Evolutionary conservation across 805 yeast species (phyloP).

Genomic region (Saturnispora ahearnii): DNA sequence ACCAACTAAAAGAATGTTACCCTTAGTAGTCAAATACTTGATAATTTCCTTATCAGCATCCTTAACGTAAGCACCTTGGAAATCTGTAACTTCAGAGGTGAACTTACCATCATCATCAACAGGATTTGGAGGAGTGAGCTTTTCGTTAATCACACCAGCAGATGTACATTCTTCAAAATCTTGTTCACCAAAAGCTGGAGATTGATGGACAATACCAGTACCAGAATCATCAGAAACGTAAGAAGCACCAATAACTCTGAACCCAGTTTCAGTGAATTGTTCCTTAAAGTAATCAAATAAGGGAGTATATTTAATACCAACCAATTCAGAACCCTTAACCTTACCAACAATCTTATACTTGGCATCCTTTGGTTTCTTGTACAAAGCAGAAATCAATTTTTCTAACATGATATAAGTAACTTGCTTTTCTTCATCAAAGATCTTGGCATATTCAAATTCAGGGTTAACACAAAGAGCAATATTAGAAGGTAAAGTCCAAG

Average conservation of each 20-base stretch:
- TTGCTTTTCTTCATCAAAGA: constrained; percentile 79
- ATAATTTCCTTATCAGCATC: constrained; percentile 92
- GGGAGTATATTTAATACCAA: constrained; percentile 75
- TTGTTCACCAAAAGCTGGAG: constrained; percentile 99
- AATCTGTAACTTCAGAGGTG: constrained; percentile 65
- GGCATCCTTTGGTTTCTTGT: constrained; percentile 91
- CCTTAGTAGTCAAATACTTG: constrained; percentile 69
- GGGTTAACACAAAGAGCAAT: constrained; percentile 89
- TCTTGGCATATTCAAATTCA: constrained; percentile 82
- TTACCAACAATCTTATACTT: constrained; percentile 76
- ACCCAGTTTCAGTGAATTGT: constrained; percentile 65
- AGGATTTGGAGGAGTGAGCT: constrained; percentile 78
- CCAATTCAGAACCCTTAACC: constrained; percentile 70
- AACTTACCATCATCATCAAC: constrained; percentile 89
- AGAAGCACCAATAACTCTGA: constrained; percentile 70
- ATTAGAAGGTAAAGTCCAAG: constrained; percentile 98
- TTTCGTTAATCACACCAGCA: constrained; percentile 66
- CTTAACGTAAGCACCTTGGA: constrained; percentile 80
- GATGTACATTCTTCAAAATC: constrained; percentile 80
- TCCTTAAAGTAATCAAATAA: constrained; percentile 75
- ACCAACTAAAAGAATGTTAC: constrained; percentile 62
- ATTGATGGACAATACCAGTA: constrained; percentile 98
- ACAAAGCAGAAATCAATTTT: constrained; percentile 68
- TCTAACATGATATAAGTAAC: constrained; percentile 79
- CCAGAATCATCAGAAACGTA: constrained; percentile 92